Conservation (phyloP, 805 yeast genomes). For the Saturnispora halmiae region DNA sequence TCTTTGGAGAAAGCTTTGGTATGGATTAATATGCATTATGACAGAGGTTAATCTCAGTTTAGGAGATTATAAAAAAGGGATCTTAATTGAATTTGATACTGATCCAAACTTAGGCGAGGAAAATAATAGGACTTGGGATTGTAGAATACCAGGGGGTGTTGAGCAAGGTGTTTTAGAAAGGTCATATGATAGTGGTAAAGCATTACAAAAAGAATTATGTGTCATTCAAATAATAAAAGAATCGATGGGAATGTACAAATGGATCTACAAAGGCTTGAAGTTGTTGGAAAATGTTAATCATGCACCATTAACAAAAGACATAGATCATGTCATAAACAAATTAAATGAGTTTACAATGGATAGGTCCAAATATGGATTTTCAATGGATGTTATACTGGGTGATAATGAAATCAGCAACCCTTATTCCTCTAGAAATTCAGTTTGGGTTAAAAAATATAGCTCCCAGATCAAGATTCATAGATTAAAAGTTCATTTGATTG, state of each 20-base stretch:
- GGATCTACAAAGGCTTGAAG: constrained; percentile 34
- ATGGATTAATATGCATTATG: constrained; percentile 27
- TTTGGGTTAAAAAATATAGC: constrained; percentile 17
- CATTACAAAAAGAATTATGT: constrained; percentile 33
- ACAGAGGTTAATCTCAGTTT: constrained; percentile 29
- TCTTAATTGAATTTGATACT: constrained; percentile 30
- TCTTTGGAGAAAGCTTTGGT: constrained; percentile 35
- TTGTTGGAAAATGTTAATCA: constrained; percentile 28
- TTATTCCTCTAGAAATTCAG: constrained; percentile 13
- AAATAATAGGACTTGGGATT: constrained; percentile 30
- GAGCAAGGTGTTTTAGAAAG: constrained; percentile 30
- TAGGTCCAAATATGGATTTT: constrained; percentile 23
- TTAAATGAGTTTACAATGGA: constrained; percentile 26
- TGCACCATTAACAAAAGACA: constrained; percentile 28
- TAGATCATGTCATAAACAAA: constrained; percentile 25
- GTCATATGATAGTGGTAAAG: constrained; percentile 24
- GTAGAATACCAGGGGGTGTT: constrained; percentile 31
- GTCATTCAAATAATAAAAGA: constrained; percentile 40
- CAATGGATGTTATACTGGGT: constrained; percentile 20
- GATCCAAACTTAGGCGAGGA: constrained; percentile 28
- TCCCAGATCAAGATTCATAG: constrained; percentile 23
- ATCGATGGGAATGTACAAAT: constrained; percentile 37
- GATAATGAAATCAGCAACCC: constrained; percentile 14
- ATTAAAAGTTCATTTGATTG: constrained; percentile 26
- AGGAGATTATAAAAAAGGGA: constrained; percentile 32